Evolutionary conservation across 2,329 filamentous ascomycete genomes (phyloP).

Genomic region (Hypoxylon rubiginosum): DNA sequence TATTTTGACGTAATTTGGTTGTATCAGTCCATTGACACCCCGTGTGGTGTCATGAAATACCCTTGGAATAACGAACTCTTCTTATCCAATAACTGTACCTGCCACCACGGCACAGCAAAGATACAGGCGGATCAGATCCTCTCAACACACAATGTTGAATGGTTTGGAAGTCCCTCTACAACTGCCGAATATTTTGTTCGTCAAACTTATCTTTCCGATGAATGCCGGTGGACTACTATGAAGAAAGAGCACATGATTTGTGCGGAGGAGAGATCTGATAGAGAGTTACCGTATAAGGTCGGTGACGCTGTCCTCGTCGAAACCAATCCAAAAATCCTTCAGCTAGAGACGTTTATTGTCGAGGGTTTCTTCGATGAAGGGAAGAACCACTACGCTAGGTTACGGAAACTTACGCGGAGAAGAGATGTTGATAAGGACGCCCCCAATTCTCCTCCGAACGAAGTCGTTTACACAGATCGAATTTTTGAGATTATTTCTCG

Average conservation of each 20-base stretch:
- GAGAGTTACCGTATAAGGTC: constrained; percentile 52
- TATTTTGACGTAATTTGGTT: constrained; percentile 79
- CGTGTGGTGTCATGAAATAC: constrained; percentile 76
- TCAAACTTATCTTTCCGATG: constrained; percentile 73
- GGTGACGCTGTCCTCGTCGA: constrained; percentile 73
- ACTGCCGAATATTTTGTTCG: constrained; percentile 74
- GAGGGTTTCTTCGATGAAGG: constrained; percentile 52
- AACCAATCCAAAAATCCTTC: constrained; percentile 44
- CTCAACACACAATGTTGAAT: constrained; percentile 69
- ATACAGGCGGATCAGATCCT: constrained; percentile 69
- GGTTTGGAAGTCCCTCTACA: constrained; percentile 64
- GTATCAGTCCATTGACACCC: constrained; percentile 78
- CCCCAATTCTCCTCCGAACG: constrained; percentile 62
- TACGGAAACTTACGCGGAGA: constrained; percentile 69
- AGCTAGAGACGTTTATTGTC: constrained; percentile 74
- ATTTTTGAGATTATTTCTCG: constrained; percentile 51
- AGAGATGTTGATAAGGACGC: constrained; percentile 53
- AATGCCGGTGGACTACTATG: constrained; percentile 74
- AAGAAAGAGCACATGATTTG: constrained; percentile 68
- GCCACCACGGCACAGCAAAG: constrained; percentile 56
- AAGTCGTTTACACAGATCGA: constrained; percentile 55
- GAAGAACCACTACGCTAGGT: constrained; percentile 50
- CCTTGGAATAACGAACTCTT: constrained; percentile 81
- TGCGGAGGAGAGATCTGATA: constrained; percentile 49
- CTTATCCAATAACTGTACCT: constrained; percentile 81